Evolutionary conservation across 345 rosid genomes (phyloP).

Genomic region (Camelina sativa): DNA sequence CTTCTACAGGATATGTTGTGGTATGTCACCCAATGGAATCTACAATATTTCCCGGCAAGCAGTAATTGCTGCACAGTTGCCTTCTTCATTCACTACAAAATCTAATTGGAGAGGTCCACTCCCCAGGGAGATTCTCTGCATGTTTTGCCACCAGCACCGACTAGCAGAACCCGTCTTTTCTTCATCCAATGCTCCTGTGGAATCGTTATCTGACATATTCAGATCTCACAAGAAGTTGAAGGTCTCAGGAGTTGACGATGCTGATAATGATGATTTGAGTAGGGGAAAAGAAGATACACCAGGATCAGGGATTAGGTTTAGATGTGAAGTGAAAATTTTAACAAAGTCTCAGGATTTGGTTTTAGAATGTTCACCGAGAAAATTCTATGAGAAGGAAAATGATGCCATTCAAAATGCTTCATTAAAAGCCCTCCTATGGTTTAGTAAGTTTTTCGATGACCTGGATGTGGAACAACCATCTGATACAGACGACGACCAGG

Average conservation of each 20-base stretch:
- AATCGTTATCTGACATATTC: slow-evolving; percentile 51
- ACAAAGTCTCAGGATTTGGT: slow-evolving; percentile 68
- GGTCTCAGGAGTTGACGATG: slow-evolving; percentile 45
- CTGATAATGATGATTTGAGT: slow-evolving; percentile 20
- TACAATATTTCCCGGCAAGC: slow-evolving; percentile 85
- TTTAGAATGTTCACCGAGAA: slow-evolving; percentile 66
- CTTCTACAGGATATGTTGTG: slow-evolving; percentile 60
- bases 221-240: slow-evolving; percentile 62
- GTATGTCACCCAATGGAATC: slow-evolving; percentile 77
- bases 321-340: slow-evolving; percentile 70
- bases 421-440: slow-evolving; percentile 74
- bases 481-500: slow-evolving; percentile 46
- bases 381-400: slow-evolving; percentile 64
- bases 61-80: slow-evolving; percentile 70
- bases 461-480: slow-evolving; percentile 51
- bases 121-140: slow-evolving; percentile 75
- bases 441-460: slow-evolving; percentile 63
- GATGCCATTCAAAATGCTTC: slow-evolving; percentile 80
- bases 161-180: slow-evolving; percentile 78
- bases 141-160: slow-evolving; percentile 84
- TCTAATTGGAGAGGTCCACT: slow-evolving; percentile 84
- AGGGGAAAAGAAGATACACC: slow-evolving; percentile 39
- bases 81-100: slow-evolving; percentile 64
- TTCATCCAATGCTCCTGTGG: slow-evolving; percentile 45
- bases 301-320: slow-evolving; percentile 50